Base-by-base conservation (phyloP, 2,329 filamentous ascomycete genomes). In the Cladosporium sp. region DNA sequence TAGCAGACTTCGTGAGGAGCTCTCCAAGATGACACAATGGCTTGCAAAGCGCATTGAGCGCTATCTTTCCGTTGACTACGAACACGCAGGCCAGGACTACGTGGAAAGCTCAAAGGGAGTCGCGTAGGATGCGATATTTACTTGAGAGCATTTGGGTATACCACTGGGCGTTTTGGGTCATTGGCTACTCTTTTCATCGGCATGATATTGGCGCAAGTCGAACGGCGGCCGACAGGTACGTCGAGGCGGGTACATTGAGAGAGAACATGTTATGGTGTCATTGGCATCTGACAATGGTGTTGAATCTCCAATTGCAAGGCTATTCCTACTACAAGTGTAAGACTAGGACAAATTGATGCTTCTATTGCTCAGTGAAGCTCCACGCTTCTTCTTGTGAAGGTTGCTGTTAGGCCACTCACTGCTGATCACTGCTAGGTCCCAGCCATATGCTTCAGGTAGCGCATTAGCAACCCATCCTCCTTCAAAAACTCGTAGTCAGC, bases 11-110 rank as follows among this genome's bases (percentile, higher is more conserved):
- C 89, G 93, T 14, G 92, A 97, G 73, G 95, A 99, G 77, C 85
- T 99, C 18, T 85, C 87, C 71, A 94, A 93, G 78, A 89, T 99
- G 78, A 92, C 90, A 12, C 84, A 87, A 63, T 99, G 93, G 92
- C 83, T 99, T 64, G 86, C 89, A 66, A 91, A 89, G 71, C 88
- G 94, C 73, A 88, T 89, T 16, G 84, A 87, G 65, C 86, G 86
- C 28, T 97, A 95, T 79, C 96, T 99, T 74, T 84, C 88, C 66
- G 86, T 81, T 66, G 86, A 90, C 72, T 95, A 95, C 75, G 91
- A 92, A 79, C 88, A 86, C 31, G 89, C 90, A 0, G 85, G 85
- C 14, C 83, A 87, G 69, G 88, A 91, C 64, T 93, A 93, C 73
- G 82, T 89, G 64, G 90, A 92, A 16, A 63, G 61, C 46, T 53